Base-by-base conservation (phyloP, 2,329 filamentous ascomycete genomes). In the Diaporthe nobilis region DNA sequence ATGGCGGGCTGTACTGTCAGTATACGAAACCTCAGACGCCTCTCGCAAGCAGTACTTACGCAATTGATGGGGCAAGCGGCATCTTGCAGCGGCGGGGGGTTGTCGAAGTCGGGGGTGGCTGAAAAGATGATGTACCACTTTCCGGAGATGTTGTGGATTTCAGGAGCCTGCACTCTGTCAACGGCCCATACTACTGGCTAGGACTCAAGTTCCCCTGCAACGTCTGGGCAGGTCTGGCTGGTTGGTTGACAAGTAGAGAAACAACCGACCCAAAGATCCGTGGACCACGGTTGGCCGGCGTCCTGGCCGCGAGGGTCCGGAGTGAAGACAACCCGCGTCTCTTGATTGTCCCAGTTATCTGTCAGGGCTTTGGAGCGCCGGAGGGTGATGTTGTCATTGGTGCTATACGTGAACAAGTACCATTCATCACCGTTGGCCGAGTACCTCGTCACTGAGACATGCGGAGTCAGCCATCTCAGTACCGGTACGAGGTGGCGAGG, bases 371-470 rank as follows among this genome's bases (percentile, higher is more conserved):
- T 81, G 53, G 83, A 85, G 22, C 84, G 80, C 72, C 80, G 82
- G 57, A 86, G 79, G 1, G 84, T 86, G 73, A 86, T 82, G 74
- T 86, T 86, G 75, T 80, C 77, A 71, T 84, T 83, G 13, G 84
- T 85, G 10, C 82, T 80, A 61, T 85, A 85, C 0, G 85, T 85
- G 78, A 85, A 84, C 53, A 85, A 78, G 74, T 86, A 86, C 82
- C 83, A 85, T 28, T 81, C 80, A n/a, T 82, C 80, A 51, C 81
- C 82, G 57, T 78, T 76, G n/a, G 73, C 53, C 12, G 78, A 80
- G 68, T 85, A 84, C 47, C 77, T 81, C 1, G 83, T 82, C 79
- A 85, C 85, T 67, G 9, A 12, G 20, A 34, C 28, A 34, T 34
- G 4, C 42, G 28, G 17, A 31, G 28, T 67, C 61, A 68, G 63